A percentile compares a stretch with the other conserved stretches of the same genome.
Conservation (phyloP, 208 protist genomes). For the Acanthamoeba culbertsoni region DNA sequence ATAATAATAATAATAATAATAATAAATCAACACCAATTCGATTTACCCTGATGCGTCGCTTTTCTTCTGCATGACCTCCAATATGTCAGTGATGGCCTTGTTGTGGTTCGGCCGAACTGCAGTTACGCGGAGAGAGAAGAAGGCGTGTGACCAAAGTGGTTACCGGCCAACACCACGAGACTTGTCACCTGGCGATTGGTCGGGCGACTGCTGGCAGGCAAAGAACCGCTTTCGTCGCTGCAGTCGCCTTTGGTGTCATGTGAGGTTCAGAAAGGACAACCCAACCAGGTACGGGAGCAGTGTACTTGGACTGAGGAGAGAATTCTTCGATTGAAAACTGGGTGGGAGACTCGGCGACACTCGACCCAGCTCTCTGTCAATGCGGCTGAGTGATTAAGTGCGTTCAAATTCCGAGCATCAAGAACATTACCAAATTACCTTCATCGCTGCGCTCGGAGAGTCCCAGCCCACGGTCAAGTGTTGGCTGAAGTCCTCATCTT, state of each 20-base stretch:
- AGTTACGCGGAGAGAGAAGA: not conserved
- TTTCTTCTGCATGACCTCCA: constrained; percentile 55
- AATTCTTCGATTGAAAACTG: not conserved
- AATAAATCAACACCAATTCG: not conserved
- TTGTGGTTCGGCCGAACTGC: constrained; percentile 23
- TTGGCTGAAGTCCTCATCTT: constrained; percentile 13
- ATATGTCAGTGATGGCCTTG: constrained; percentile 28
- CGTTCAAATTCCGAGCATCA: too few species aligned
- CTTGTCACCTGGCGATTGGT: not conserved
- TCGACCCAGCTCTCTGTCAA: too few species aligned
- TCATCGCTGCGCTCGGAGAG: not conserved
- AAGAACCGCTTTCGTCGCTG: not conserved
- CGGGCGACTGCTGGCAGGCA: constrained; percentile 49
- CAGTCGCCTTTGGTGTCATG: not conserved
- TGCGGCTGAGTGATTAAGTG: too few species aligned
- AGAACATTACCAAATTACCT: not conserved
- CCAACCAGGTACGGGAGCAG: not conserved
- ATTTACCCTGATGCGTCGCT: not conserved
- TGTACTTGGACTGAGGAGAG: not conserved
- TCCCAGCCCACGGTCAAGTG: not conserved
- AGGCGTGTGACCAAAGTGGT: not conserved
- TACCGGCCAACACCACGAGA: not conserved
- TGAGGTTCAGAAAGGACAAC: not conserved
- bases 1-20: too few species aligned
- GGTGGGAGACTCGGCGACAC: not conserved